A percentile compares a stretch with the other conserved stretches of the same genome.
phyloP scores from a whole-genome alignment of 495 filamentous ascomycete species.

The Xylaria cubensis region DNA sequence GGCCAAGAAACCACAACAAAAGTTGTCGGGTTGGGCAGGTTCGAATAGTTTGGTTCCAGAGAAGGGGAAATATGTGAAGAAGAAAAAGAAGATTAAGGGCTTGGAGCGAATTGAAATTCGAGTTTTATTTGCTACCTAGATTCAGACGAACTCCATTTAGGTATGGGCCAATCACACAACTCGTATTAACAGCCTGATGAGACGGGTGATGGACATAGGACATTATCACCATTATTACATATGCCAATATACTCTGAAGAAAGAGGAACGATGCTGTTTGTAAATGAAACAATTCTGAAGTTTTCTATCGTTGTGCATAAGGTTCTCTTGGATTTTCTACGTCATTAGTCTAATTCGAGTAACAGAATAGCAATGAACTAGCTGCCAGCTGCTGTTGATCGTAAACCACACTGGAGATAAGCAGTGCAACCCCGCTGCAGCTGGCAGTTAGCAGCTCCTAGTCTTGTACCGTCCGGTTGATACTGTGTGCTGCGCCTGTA shows the following conservation, averaged over 20 bases:
- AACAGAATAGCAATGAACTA: not conserved
- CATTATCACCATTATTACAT: not conserved
- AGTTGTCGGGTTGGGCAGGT: constrained; percentile 25
- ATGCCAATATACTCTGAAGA: not conserved
- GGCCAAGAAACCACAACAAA: constrained; percentile 20
- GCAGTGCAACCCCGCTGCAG: constrained; percentile 17
- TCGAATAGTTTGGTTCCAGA: constrained; percentile 33
- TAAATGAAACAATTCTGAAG: not conserved
- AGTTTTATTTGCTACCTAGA: constrained; percentile 13
- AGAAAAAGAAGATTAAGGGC: constrained; percentile 28
- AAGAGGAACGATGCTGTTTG: not conserved
- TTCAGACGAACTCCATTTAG: not conserved
- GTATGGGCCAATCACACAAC: constrained; percentile 22
- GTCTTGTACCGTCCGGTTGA: not conserved
- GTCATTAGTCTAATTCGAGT: not conserved
- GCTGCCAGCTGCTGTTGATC: constrained; percentile 10
- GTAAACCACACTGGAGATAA: not conserved
- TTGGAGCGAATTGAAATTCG: constrained; percentile 21
- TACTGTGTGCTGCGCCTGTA: constrained; percentile 16
- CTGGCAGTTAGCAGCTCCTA: constrained; percentile 20
- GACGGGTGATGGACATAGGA: not conserved
- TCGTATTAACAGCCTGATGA: not conserved
- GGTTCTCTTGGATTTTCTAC: not conserved
- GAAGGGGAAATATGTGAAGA: constrained; percentile 51
- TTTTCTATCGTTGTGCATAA: not conserved